Percentiles rank a stretch among this genome's conserved stretches.
Evolutionary conservation across 345 rosid species (phyloP).

Genomic region (Ceriops zippeliana): DNA sequence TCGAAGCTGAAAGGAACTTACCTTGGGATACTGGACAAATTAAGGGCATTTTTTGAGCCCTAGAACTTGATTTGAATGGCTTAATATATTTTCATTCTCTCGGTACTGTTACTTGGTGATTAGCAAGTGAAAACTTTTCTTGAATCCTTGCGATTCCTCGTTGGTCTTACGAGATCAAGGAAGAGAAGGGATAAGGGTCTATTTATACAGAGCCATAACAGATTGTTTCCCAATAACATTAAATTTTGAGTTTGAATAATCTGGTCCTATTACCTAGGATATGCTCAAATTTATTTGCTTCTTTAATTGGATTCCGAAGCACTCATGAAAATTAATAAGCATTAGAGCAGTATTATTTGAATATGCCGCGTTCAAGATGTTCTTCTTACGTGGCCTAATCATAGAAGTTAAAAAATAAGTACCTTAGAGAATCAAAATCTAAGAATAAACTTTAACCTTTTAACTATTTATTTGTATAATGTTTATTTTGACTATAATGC

Average conservation of each 20-base stretch:
- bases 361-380: not conserved
- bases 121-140: no score
- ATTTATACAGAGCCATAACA: not conserved
- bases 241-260: constrained; percentile 1
- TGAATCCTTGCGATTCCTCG: no score
- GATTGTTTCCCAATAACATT: not conserved
- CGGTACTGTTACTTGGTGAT: no score
- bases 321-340: not conserved
- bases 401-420: not conserved
- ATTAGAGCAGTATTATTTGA: not conserved
- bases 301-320: constrained; percentile 2
- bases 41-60: no score
- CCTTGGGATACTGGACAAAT: no score
- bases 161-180: no score
- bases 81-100: no score
- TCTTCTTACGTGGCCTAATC: not conserved
- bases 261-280: constrained; percentile 2
- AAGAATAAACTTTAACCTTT: not conserved
- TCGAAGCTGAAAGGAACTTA: no score
- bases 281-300: constrained; percentile 1
- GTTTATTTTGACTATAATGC: not conserved
- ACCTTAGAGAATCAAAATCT: not conserved
- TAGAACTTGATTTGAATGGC: no score
- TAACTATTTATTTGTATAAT: not conserved
- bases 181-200: not conserved